phyloP scores from a whole-genome alignment of 805 yeast genomes.

The Zygosaccharomyces siamensis region DNA sequence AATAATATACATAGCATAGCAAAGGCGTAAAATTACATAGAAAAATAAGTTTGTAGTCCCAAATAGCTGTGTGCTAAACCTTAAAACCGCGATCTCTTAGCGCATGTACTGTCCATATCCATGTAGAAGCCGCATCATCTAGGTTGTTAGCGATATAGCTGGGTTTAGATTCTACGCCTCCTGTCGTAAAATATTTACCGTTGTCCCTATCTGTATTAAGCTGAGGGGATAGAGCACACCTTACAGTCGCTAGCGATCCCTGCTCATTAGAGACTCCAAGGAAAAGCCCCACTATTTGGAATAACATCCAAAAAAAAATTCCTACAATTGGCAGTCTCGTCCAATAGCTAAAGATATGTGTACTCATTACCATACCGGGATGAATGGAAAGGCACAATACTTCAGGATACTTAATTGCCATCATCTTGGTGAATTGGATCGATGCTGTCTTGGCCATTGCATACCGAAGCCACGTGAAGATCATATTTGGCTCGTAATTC shows the following conservation, averaged over 20 bases:
- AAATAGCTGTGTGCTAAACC: slow-evolving; percentile 10
- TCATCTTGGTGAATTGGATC: slow-evolving; percentile 62
- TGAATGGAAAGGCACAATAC: slow-evolving; percentile 63
- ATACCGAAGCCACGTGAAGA: slow-evolving; percentile 75
- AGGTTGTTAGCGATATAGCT: slow-evolving; percentile 53
- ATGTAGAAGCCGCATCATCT: slow-evolving; percentile 60
- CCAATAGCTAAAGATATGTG: slow-evolving; percentile 71
- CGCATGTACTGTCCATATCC: slow-evolving; percentile 74
- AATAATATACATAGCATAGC: not conserved
- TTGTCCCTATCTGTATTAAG: slow-evolving; percentile 50
- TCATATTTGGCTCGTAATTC: slow-evolving; percentile 55
- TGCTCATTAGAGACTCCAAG: slow-evolving; percentile 70
- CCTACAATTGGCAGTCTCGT: slow-evolving; percentile 78
- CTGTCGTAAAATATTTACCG: slow-evolving; percentile 64
- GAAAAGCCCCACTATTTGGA: slow-evolving; percentile 62
- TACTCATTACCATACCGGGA: slow-evolving; percentile 84
- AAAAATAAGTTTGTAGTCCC: not conserved
- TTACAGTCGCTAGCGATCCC: slow-evolving; percentile 62
- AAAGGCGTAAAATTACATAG: not conserved
- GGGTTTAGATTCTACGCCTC: slow-evolving; percentile 53
- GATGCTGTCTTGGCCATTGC: slow-evolving; percentile 74
- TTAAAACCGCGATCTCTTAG: slow-evolving; percentile 49
- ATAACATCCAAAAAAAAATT: slow-evolving; percentile 61
- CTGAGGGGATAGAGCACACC: slow-evolving; percentile 53
- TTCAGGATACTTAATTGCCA: slow-evolving; percentile 63